Percentiles rank a stretch among this genome's conserved stretches.
These are phyloP conservation scores for Starmera amethionina DNA, from an alignment of 805 yeast species.

Conservation along the genomic window DNA sequence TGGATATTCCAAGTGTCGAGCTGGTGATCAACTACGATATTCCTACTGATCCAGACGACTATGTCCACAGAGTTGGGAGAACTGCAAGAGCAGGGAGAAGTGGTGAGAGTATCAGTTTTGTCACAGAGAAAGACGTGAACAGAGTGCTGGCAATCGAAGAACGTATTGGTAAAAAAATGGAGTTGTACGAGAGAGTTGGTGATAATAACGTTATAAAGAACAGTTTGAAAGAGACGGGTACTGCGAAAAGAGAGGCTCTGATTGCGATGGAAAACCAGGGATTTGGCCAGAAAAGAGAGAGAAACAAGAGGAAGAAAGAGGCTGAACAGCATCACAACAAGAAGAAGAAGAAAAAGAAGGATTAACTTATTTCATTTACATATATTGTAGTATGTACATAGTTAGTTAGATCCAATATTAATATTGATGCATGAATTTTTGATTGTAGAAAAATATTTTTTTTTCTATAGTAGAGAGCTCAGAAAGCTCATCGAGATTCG, in stretches of 20 bases:
- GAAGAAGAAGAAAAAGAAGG: constrained; percentile 1
- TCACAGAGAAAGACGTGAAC: constrained; percentile 76
- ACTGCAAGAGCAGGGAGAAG: constrained; percentile 95
- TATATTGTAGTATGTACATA: too few relatives aligned
- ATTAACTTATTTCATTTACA: too few relatives aligned
- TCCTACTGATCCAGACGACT: constrained; percentile 95
- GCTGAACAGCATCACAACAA: not conserved
- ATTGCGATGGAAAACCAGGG: constrained; percentile 91
- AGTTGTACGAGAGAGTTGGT: constrained; percentile 55
- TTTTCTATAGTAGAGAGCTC: too few relatives aligned
- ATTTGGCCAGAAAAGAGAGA: constrained; percentile 66
- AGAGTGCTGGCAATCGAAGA: constrained; percentile 82
- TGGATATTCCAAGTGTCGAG: constrained; percentile 90
- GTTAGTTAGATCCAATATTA: too few relatives aligned
- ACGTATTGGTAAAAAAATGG: constrained; percentile 72
- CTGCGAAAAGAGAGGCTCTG: constrained; percentile 81
- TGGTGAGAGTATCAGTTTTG: constrained; percentile 77
- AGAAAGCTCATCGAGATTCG: too few relatives aligned
- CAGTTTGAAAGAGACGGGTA: constrained; percentile 58
- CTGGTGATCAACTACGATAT: constrained; percentile 86
- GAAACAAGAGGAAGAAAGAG: constrained; percentile 30
- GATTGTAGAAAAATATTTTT: too few relatives aligned
- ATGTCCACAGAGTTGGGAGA: constrained; percentile 95
- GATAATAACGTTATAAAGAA: constrained; percentile 73
- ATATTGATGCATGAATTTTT: too few relatives aligned